phyloP scores from a whole-genome alignment of 371 early-diverging fungal genomes.

The Capniomyces stellatus region DNA sequence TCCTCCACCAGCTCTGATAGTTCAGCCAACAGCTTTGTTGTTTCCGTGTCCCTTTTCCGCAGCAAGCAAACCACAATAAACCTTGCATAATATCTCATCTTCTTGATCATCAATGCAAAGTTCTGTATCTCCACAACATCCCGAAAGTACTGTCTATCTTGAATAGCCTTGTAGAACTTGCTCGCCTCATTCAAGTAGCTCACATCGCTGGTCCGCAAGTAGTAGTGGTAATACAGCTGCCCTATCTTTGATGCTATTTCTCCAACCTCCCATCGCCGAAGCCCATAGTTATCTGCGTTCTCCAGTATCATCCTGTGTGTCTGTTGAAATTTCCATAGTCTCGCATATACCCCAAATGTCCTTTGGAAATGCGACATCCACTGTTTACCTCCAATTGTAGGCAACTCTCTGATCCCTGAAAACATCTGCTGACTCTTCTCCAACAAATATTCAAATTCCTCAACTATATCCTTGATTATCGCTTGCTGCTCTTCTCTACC shows the following conservation, averaged over 20 bases:
- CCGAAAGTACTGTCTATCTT: conserved; percentile 82
- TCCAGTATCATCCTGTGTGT: conserved; percentile 57
- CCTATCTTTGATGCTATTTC: conserved; percentile 97
- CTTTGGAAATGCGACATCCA: conserved; percentile 84
- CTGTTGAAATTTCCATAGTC: conserved; percentile 86
- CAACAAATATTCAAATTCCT: conserved; percentile 84
- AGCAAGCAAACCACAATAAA: conserved; percentile 89
- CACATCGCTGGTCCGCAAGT: conserved; percentile 84
- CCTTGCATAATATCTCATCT: conserved; percentile 87
- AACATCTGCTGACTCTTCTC: conserved; percentile 94
- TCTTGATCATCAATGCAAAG: conserved; percentile 84
- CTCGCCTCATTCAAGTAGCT: conserved; percentile 85
- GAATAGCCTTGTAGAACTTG: conserved; percentile 90
- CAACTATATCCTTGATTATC: conserved; percentile 30
- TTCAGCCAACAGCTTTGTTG: conserved; percentile 60
- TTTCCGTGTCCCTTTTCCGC: conserved; percentile 54
- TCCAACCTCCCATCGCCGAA: conserved; percentile 94
- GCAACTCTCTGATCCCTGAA: conserved; percentile 67
- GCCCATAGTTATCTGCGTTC: conserved; percentile 67
- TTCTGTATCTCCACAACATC: conserved; percentile 78
- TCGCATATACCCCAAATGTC: conserved; percentile 91
- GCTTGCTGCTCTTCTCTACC: conserved; percentile 5
- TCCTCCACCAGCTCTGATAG: conserved; percentile 66
- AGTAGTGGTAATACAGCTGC: conserved; percentile 76
- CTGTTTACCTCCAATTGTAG: conserved; percentile 56